Percentiles rank a stretch among this genome's conserved stretches.
These are phyloP conservation scores for Kluyveromyces lactis DNA, from an alignment of 805 yeast genomes.

Conservation along the genomic window DNA sequence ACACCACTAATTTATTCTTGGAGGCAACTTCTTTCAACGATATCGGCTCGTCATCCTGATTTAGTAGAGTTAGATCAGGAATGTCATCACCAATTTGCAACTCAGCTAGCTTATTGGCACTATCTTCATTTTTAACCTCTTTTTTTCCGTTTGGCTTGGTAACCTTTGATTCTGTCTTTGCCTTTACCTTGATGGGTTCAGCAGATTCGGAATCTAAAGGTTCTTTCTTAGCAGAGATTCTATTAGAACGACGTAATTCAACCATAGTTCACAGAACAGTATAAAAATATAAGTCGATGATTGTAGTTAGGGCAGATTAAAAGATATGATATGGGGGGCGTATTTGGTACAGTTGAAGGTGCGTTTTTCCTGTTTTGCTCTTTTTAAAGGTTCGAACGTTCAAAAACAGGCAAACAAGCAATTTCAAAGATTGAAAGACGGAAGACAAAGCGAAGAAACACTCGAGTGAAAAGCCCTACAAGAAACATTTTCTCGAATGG, in stretches of 20 bases:
- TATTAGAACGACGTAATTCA: constrained; percentile 28
- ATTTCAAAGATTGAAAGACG: too few species aligned
- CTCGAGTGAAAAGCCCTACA: too few species aligned
- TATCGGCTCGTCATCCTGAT: constrained; percentile 64
- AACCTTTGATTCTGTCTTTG: constrained; percentile 13
- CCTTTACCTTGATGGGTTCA: constrained; percentile 13
- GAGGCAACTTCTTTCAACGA: constrained; percentile 36
- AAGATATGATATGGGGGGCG: too few species aligned
- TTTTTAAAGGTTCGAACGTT: too few species aligned
- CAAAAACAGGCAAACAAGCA: too few species aligned
- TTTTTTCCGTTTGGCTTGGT: constrained; percentile 4
- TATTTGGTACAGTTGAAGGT: too few species aligned
- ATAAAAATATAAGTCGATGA: constrained; percentile 9
- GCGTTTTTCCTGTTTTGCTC: too few species aligned
- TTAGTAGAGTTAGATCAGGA: constrained; percentile 53
- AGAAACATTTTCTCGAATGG: too few species aligned
- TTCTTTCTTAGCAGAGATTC: constrained; percentile 11
- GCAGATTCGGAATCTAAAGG: constrained; percentile 13
- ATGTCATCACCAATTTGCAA: constrained; percentile 52
- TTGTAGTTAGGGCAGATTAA: constrained; percentile 2
- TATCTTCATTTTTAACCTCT: constrained; percentile 4
- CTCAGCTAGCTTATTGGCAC: constrained; percentile 7
- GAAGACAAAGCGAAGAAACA: too few species aligned
- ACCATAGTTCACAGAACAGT: constrained; percentile 6
- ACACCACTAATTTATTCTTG: constrained; percentile 39